These are phyloP conservation scores for Monosporozyma yasuniensis DNA, from an alignment of 805 yeast genomes.

Conservation along the genomic window DNA sequence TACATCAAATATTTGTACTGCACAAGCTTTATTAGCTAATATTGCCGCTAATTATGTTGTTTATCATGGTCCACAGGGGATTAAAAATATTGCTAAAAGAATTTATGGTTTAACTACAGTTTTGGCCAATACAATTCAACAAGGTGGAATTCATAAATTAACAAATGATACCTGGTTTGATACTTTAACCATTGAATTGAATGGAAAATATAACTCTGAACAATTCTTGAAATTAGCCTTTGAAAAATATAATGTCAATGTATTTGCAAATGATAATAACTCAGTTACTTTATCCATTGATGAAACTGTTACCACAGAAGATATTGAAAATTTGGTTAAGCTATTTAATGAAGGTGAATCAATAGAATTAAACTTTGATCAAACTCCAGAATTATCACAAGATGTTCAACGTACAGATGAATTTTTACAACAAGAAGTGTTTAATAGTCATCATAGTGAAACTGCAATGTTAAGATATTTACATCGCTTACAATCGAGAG, in stretches of 20 bases:
- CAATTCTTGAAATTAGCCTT: conserved; percentile 21
- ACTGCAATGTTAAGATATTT: conserved; percentile 90
- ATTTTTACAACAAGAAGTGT: conserved; percentile 64
- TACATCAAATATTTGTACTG: conserved; percentile 95
- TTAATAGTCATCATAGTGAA: conserved; percentile 84
- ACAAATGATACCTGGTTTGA: conserved; percentile 70
- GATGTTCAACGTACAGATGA: conserved; percentile 47
- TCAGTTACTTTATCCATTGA: conserved; percentile 79
- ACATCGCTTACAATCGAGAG: conserved; percentile 76
- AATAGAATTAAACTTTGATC: conserved; percentile 10
- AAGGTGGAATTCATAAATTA: conserved; percentile 21
- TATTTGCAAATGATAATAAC: conserved; percentile 54
- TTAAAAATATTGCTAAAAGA: conserved; percentile 66
- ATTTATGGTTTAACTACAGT: conserved; percentile 65
- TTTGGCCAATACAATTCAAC: conserved; percentile 50
- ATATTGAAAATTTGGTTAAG: conserved; percentile 47
- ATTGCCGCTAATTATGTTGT: conserved; percentile 94
- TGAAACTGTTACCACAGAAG: conserved; percentile 66
- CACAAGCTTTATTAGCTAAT: conserved; percentile 93
- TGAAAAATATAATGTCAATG: conserved; percentile 55
- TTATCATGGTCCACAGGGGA: conserved; percentile 89
- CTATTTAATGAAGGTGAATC: conserved; percentile 39
- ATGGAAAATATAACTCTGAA: conserved; percentile 35
- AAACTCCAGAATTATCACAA: conserved; percentile 43
- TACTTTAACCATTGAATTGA: conserved; percentile 61